A percentile compares a stretch with the other conserved stretches of the same genome.
Evolutionary conservation across 176 grass and related monocot genomes (phyloP).

Genomic region (Echinochloa phyllopogon): DNA sequence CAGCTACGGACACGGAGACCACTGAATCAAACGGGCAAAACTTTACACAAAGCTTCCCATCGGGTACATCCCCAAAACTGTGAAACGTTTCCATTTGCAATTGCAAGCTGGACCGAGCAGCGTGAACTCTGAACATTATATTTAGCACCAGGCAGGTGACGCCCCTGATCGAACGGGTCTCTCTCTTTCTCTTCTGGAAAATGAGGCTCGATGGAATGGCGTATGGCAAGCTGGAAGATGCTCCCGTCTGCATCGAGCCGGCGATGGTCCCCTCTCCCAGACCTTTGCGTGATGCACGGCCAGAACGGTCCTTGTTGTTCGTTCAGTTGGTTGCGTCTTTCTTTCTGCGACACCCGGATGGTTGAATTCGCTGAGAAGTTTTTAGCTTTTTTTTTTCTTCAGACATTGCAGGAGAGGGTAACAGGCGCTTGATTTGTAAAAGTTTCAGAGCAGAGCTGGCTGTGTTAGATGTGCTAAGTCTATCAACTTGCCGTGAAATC

Average conservation of each 20-base stretch:
- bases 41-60: background rate
- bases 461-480: background rate
- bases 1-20: background rate
- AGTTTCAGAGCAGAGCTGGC: background rate
- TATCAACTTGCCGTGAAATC: constrained; percentile 8
- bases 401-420: background rate
- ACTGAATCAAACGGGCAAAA: background rate
- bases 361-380: constrained; percentile 10
- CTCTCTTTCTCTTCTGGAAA: constrained; percentile 10
- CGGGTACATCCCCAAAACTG: background rate
- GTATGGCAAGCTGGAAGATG: constrained; percentile 24
- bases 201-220: background rate
- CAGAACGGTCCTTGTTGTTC: constrained; percentile 19
- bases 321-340: constrained; percentile 31
- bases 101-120: background rate
- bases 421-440: background rate
- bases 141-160: background rate
- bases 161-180: background rate
- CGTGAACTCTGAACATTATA: background rate
- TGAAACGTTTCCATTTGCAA: background rate
- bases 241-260: constrained; percentile 32
- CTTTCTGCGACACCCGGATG: background rate
- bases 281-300: background rate
- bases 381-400: background rate
- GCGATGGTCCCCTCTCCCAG: constrained; percentile 18